Base-by-base conservation (phyloP, 495 filamentous ascomycete genomes). In the Podospora appendiculata region DNA sequence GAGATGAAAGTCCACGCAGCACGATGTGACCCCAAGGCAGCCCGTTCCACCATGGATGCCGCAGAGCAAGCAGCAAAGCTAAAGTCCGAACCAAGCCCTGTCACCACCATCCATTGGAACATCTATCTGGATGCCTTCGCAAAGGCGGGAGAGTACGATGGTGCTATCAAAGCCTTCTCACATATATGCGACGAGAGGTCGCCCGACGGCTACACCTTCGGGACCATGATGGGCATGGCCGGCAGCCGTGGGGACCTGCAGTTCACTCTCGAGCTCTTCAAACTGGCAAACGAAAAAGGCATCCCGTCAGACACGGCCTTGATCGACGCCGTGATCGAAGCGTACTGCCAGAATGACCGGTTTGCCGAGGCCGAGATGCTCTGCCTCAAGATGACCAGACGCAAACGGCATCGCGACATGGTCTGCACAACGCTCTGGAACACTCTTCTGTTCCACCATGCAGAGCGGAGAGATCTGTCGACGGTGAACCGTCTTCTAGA, bases 241-340 rank as follows among this genome's bases (percentile, higher is more conserved):
- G 84, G 81, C 11, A 70, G 70, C n/a, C 76, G 81, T 53, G 89
- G 93, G 3, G 93, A 96, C 65, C 64, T 89, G 19, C 80, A 86
- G 16, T 78, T 76, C 53, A 76, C 82, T 8, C 68, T 84, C 33
- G 73, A 79, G 32, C 58, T 96, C n/a, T 79, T 85, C 50, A 68
- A 71, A 16, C 60, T 80, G 36, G 80, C 84, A 8, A 67, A 72
- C 48, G 53, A 72, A 1, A 51, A 60, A 3, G 60, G 63, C 3
- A 63, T 85, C 32, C 48, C 66, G 41, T 64, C 61, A 17, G 69
- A 56, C 25, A 36, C 66, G 14, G 67, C 76, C 11, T 80, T 95
- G 73, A 67, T 87, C 50, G 73, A 79, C 50, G 72, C 78, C 16
- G 57, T 93, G 44, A 78, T 95, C 32, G 72, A 81, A 47, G 88